Percentiles rank a stretch among this genome's conserved stretches.
phyloP scores from a whole-genome alignment of 164 flowering plant genomes.

The Magnolia sinica region DNA sequence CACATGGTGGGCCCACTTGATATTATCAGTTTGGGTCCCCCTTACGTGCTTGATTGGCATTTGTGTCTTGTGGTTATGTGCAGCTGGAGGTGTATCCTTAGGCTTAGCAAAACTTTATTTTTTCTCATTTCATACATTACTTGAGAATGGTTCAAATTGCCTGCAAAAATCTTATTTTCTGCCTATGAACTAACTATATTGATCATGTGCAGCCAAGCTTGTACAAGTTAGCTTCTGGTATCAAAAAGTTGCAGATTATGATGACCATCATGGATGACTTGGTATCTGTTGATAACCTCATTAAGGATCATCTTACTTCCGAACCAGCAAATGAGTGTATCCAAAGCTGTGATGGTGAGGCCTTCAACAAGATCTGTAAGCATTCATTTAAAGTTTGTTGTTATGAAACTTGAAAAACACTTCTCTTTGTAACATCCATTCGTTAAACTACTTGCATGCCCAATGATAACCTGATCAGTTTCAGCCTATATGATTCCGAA shows the following conservation, averaged over 20 bases:
- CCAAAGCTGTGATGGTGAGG: conserved; percentile 91
- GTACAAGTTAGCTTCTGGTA: conserved; percentile 82
- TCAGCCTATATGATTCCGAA: too few relatives aligned
- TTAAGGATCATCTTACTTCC: conserved; percentile 66
- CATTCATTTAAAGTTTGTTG: not conserved
- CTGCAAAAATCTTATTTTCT: not conserved
- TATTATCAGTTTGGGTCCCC: not conserved
- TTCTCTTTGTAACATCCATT: too few relatives aligned
- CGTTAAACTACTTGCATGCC: too few relatives aligned
- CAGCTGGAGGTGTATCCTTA: not conserved
- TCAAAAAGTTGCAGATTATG: conserved; percentile 89
- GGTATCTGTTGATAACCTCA: conserved; percentile 74
- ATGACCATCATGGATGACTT: conserved; percentile 86
- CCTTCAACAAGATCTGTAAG: conserved; percentile 73
- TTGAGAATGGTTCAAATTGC: not conserved
- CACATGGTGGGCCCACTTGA: too few relatives aligned
- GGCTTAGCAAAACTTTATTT: not conserved
- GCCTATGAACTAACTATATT: not conserved
- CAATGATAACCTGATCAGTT: too few relatives aligned
- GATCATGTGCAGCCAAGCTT: conserved; percentile 62
- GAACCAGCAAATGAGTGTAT: conserved; percentile 82
- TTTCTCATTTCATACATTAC: not conserved
- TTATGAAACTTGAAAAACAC: too few relatives aligned
- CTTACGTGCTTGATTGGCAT: not conserved
- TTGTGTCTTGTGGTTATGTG: not conserved